Conservation (phyloP, 495 filamentous ascomycete species). For the Chaetomium cochliodes region DNA sequence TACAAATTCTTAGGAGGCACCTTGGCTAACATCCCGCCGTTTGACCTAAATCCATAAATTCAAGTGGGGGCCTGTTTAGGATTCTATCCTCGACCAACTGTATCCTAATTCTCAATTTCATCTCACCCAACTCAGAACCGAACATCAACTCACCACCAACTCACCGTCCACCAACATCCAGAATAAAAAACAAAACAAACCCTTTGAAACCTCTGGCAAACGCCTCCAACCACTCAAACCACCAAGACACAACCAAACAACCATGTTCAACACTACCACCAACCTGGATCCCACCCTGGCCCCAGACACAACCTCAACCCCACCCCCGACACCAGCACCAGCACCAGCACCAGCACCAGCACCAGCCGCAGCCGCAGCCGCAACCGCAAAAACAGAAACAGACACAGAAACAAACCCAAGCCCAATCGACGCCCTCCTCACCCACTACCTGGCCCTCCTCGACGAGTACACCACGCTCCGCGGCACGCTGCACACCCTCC, state of each 20-base stretch:
- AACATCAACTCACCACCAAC: neutral
- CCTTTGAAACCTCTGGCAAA: neutral
- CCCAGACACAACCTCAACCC: neutral
- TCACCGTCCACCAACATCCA: too few species aligned
- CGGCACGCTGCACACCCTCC: slow-evolving; percentile 35
- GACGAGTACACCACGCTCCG: slow-evolving; percentile 67
- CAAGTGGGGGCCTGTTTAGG: neutral
- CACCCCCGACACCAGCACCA: too few species aligned
- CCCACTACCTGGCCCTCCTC: slow-evolving; percentile 66
- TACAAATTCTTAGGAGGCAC: too few species aligned
- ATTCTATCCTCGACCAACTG: neutral
- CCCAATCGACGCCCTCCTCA: slow-evolving; percentile 63
- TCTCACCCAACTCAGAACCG: neutral
- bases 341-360: too few species aligned
- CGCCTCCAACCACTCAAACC: neutral
- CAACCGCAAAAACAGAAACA: neutral
- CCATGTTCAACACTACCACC: too few species aligned
- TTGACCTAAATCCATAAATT: neutral
- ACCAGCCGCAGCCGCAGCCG: neutral
- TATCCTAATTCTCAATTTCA: neutral
- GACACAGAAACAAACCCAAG: slow-evolving; percentile 9
- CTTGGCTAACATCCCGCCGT: too few species aligned
- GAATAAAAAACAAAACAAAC: too few species aligned
- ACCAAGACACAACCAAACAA: neutral
- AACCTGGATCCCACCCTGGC: neutral